These are phyloP conservation scores for Erythrophleum ivorense DNA, from an alignment of 331 rosid genomes.

Conservation along the genomic window DNA sequence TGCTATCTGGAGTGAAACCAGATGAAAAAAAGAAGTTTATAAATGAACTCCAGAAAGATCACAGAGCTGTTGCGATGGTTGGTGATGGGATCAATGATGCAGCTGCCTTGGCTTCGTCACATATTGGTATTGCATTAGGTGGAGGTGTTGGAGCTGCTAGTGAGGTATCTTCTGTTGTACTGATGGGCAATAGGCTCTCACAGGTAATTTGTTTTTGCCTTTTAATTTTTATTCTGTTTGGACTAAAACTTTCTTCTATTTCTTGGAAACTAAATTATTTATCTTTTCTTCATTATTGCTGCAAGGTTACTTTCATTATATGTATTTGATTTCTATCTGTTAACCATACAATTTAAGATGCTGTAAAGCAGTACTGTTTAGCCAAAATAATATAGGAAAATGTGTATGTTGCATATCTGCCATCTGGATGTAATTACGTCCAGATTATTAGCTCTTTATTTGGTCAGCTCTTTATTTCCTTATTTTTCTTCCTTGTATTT, in stretches of 20 bases:
- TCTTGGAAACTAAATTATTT: background rate
- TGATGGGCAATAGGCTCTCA: constrained; percentile 90
- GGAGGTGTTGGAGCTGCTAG: constrained; percentile 99
- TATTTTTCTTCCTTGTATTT: background rate
- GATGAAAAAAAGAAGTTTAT: constrained; percentile 78
- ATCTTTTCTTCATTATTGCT: constrained; percentile 9
- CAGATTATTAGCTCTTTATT: background rate
- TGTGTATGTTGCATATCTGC: background rate
- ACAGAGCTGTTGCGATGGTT: constrained; percentile 88
- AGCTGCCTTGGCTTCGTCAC: constrained; percentile 91
- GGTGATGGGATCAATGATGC: constrained; percentile 99
- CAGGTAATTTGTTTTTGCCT: constrained; percentile 59
- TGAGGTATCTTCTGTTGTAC: constrained; percentile 91
- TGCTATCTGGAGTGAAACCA: constrained; percentile 85
- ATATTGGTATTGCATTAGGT: constrained; percentile 94
- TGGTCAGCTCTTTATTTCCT: too few species aligned
- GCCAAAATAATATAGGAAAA: background rate
- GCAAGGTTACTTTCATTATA: constrained; percentile 4
- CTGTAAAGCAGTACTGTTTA: background rate
- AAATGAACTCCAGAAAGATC: constrained; percentile 68
- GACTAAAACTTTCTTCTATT: constrained; percentile 4
- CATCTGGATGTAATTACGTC: background rate
- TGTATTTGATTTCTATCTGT: background rate
- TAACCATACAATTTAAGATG: constrained; percentile 24
- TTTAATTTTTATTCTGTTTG: constrained; percentile 2